phyloP scores from a whole-genome alignment of 1,284 basidiomycete species.

The Neonothopanus nambi region DNA sequence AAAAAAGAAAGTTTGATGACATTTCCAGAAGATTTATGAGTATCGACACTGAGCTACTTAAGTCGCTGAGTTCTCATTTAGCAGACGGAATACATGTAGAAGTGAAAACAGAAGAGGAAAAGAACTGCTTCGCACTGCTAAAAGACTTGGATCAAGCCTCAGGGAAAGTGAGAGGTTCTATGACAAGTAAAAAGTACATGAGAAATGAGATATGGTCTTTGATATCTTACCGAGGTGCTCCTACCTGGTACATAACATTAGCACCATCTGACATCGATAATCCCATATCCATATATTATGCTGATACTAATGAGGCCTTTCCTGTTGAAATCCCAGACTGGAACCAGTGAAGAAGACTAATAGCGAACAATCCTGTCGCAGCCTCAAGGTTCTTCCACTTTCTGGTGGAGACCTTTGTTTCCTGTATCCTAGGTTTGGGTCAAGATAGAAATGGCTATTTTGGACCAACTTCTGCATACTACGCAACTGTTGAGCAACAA shows the following conservation, averaged over 20 bases:
- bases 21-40: too few species aligned
- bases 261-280: slow-evolving; percentile 25
- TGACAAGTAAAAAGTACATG: slow-evolving; percentile 33
- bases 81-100: slow-evolving; percentile 25
- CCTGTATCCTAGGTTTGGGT: slow-evolving; percentile 23
- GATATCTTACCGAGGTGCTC: slow-evolving; percentile 26
- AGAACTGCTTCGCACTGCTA: slow-evolving; percentile 33
- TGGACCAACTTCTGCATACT: slow-evolving; percentile 30
- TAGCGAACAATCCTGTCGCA: background rate
- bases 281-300: slow-evolving; percentile 29
- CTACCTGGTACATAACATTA: slow-evolving; percentile 30
- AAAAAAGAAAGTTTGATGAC: too few species aligned
- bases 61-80: slow-evolving; percentile 27
- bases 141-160: too few species aligned
- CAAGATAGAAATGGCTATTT: slow-evolving; percentile 19
- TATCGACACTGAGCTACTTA: too few species aligned
- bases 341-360: background rate
- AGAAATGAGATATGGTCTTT: slow-evolving; percentile 39
- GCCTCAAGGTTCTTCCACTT: slow-evolving; percentile 28
- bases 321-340: background rate
- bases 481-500: slow-evolving; percentile 38
- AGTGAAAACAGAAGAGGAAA: slow-evolving; percentile 31
- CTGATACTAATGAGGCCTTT: slow-evolving; percentile 19
- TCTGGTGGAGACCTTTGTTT: slow-evolving; percentile 23
- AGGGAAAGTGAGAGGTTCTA: slow-evolving; percentile 35